phyloP scores from a whole-genome alignment of 331 rosid species.

The Prunus yedoensis region DNA sequence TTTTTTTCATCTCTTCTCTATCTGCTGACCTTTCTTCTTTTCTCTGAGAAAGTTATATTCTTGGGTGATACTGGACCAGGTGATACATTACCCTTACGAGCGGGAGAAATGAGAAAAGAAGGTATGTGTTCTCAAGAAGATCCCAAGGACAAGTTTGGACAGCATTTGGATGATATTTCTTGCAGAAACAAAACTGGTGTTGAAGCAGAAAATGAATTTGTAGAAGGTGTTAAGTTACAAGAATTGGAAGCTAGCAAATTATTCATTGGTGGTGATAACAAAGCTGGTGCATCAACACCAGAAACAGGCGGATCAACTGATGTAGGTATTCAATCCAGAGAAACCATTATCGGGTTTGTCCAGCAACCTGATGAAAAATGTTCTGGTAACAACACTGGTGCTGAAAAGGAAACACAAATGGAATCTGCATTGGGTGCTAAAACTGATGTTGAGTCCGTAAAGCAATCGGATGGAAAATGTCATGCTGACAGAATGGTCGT shows the following conservation, averaged over 20 bases:
- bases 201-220: too few species aligned
- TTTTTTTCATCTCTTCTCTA: slow-evolving; percentile 2
- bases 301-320: too few species aligned
- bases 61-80: slow-evolving; percentile 26
- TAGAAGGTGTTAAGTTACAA: too few species aligned
- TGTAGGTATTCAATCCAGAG: too few species aligned
- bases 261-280: too few species aligned
- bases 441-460: background rate
- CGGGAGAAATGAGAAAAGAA: slow-evolving; percentile 29
- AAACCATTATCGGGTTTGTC: too few species aligned
- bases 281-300: too few species aligned
- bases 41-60: slow-evolving; percentile 18
- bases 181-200: slow-evolving; percentile 13
- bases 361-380: too few species aligned
- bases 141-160: slow-evolving; percentile 26
- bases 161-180: slow-evolving; percentile 21
- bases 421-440: background rate
- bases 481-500: slow-evolving; percentile 5
- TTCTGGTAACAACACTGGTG: background rate
- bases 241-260: too few species aligned
- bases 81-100: slow-evolving; percentile 29
- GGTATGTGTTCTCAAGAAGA: slow-evolving; percentile 21
- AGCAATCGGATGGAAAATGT: slow-evolving; percentile 5
- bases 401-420: background rate
- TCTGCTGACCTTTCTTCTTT: background rate